Conservation (phyloP, 1,139 yeast species). For the Blastobotrys ciferrii region DNA sequence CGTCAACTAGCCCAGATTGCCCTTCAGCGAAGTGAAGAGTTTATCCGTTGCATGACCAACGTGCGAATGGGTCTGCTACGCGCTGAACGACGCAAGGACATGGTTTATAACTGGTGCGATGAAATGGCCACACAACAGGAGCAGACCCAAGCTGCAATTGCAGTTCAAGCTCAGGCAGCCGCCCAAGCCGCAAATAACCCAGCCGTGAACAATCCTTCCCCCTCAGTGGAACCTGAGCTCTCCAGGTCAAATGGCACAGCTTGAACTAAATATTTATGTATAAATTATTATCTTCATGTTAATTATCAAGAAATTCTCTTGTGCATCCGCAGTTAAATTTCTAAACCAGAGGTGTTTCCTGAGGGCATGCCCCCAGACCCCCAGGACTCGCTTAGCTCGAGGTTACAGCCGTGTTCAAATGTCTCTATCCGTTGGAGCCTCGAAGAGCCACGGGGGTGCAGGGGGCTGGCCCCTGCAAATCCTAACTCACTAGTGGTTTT, state of each 20-base stretch:
- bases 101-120: constrained; percentile 75
- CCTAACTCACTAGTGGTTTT: too few relatives aligned
- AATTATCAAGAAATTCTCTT: background rate
- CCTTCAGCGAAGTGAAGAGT: constrained; percentile 86
- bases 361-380: too few relatives aligned
- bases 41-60: constrained; percentile 68
- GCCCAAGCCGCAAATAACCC: background rate
- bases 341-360: too few relatives aligned
- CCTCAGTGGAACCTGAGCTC: background rate
- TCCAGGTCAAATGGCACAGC: background rate
- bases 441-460: too few relatives aligned
- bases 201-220: background rate
- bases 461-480: too few relatives aligned
- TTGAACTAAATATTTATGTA: background rate
- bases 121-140: constrained; percentile 72
- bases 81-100: constrained; percentile 70
- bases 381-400: too few relatives aligned
- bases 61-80: constrained; percentile 73
- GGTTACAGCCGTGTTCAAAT: too few relatives aligned
- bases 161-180: constrained; percentile 7
- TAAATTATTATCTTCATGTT: background rate
- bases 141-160: constrained; percentile 28
- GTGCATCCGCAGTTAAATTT: background rate
- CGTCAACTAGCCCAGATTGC: constrained; percentile 68
- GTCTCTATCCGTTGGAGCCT: too few relatives aligned